Conservation (phyloP, 192 early-diverging fungal species). For the Coemansia sp. region DNA sequence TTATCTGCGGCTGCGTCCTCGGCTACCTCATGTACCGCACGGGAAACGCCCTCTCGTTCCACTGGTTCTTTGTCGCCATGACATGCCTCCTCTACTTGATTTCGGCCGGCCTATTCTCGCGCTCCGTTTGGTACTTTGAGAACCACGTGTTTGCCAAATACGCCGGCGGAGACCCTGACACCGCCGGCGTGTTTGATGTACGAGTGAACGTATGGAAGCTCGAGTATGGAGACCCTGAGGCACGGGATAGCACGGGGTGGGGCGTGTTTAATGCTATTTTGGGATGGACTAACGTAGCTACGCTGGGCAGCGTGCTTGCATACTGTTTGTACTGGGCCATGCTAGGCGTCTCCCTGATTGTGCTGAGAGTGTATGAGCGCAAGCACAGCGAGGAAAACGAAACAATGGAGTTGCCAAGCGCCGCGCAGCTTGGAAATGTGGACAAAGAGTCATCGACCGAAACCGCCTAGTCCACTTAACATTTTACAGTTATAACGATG, state of each 20-base stretch:
- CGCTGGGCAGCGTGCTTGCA: constrained; percentile 65
- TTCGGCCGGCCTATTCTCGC: constrained; percentile 75
- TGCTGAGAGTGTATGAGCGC: constrained; percentile 24
- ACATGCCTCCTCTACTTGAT: constrained; percentile 76
- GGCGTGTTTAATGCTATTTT: constrained; percentile 70
- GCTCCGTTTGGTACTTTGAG: constrained; percentile 65
- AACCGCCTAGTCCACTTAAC: no score
- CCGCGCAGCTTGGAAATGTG: background rate
- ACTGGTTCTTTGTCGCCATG: constrained; percentile 74
- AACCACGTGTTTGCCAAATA: constrained; percentile 63
- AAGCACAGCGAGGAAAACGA: background rate
- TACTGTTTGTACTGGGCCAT: constrained; percentile 82
- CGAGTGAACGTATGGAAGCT: constrained; percentile 60
- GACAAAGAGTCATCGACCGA: background rate
- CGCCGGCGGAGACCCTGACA: constrained; percentile 66
- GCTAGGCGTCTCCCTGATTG: constrained; percentile 54
- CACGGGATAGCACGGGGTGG: constrained; percentile 56
- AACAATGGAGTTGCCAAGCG: background rate
- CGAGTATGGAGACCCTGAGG: constrained; percentile 63
- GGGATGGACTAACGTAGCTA: constrained; percentile 77
- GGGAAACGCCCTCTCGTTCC: constrained; percentile 65
- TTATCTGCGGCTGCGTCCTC: constrained; percentile 63
- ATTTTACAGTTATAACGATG: no score
- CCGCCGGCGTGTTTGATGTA: constrained; percentile 55
- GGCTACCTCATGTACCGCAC: constrained; percentile 75